Evolutionary conservation across 139 green algal species (phyloP), one percentile per base, ranked within the genome.

Genomic region (Picochlorum sp.): DNA sequence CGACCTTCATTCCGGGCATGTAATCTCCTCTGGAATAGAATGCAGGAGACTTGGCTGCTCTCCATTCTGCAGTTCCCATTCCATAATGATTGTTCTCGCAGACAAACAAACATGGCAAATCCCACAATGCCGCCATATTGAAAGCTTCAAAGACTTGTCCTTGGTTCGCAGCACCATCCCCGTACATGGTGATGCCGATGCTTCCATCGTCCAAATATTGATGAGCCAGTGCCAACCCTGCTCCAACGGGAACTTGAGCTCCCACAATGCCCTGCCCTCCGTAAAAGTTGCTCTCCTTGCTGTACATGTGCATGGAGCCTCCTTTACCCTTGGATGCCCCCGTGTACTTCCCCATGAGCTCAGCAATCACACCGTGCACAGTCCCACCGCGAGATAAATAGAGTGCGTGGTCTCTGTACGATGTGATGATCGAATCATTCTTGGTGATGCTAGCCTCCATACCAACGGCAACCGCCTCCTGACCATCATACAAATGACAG

Each of bases 1-100:
- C 92, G 6, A 94, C 65, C 73, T 96, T 95, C 28, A 98, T 72
- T 45, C 94, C 94, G 4, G 94, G 94, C 24, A 96, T 88, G 80
- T 98, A 98, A 75, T 98, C 94, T 16, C 94, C 94, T 34, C 94
- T 84, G 30, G 85, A 92, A 83, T 95, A 99, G 77, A 89, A 99
- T 24, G 77, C 78, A 24, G 86, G 71, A 18, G 70, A 86, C 78
- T 97, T 97, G 59, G 91, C 80, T 4, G 72, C 76, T 7, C 91
- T 77, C 86, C 85, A 95, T 68, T 95, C 87, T 8, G 88, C 85
- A 5, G 93, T 98, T 41, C 93, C 92, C 92, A 98, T 98, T 60
- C 88, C 90, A 68, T 96, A 99, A 71, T 98, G 94, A 77, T 99
- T 99, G 86, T 99, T 99, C 69, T 99, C 94, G 70, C 92, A 98